Conservation (phyloP, 306 rosid genomes). For the Comarum palustre region DNA sequence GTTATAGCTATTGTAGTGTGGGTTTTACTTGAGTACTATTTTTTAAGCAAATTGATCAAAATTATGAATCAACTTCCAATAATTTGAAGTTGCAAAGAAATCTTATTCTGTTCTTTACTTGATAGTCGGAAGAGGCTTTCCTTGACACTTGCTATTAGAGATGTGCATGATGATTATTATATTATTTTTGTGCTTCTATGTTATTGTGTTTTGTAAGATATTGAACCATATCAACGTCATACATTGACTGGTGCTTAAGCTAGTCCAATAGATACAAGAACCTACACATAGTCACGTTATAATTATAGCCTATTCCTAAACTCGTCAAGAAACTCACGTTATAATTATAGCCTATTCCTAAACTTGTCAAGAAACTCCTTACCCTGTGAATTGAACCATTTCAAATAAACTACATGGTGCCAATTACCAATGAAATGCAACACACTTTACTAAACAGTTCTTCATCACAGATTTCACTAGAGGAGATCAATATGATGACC, state of each 20-base stretch:
- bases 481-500: no score
- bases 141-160: not conserved
- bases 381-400: no score
- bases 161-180: not conserved
- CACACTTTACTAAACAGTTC: no score
- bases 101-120: not conserved
- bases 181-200: not conserved
- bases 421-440: no score
- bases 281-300: not conserved
- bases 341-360: no score
- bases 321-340: no score
- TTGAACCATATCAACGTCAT: not conserved
- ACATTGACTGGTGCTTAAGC: not conserved
- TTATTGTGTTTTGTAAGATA: not conserved
- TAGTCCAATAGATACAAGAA: not conserved
- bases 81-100: not conserved
- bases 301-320: not conserved
- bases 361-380: no score
- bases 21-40: not conserved
- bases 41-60: not conserved
- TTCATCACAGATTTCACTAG: no score
- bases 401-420: no score
- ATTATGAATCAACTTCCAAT: not conserved
- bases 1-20: not conserved
- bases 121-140: not conserved